phyloP scores from a whole-genome alignment of 129 eudicot species.

The Ambrosia artemisiifolia region DNA sequence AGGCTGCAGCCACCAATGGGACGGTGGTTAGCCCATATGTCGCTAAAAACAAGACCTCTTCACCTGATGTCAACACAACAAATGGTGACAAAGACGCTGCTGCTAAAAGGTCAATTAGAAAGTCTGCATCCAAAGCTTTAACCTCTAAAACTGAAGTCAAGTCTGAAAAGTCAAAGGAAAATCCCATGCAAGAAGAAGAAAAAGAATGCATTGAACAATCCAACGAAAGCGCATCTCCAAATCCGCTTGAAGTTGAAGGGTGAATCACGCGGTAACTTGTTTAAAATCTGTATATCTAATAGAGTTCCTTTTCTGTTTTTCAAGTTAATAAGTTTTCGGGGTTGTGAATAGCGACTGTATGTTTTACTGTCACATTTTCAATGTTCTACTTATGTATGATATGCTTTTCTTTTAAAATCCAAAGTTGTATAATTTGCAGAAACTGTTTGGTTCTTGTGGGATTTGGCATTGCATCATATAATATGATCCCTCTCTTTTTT shows the following conservation, averaged over 20 bases:
- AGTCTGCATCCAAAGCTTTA: conserved; percentile 40
- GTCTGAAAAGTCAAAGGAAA: conserved; percentile 39
- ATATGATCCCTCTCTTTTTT: conserved; percentile 1
- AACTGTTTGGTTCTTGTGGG: conserved; percentile 23
- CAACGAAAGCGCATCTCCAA: conserved; percentile 23
- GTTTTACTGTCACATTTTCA: conserved; percentile 10
- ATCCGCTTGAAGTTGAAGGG: conserved; percentile 26
- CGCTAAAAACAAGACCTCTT: conserved; percentile 15
- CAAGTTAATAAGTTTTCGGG: conserved; percentile 19
- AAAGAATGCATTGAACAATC: conserved; percentile 21
- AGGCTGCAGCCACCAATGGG: conserved; percentile 33
- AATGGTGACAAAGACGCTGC: conserved; percentile 26
- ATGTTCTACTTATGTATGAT: conserved; percentile 10
- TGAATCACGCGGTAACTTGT: conserved; percentile 13
- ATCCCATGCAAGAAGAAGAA: conserved; percentile 30
- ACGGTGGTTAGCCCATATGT: conserved; percentile 39
- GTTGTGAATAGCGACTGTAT: conserved; percentile 36
- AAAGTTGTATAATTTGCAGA: conserved; percentile 22
- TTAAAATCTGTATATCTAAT: conserved; percentile 31
- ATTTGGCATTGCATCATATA: conserved; percentile 16
- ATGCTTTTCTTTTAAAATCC: neutral
- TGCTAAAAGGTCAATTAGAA: conserved; percentile 50
- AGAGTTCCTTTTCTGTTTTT: conserved; percentile 23
- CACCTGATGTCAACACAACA: conserved; percentile 25
- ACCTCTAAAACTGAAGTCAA: conserved; percentile 47